Conservation (phyloP, 164 flowering plant species). For the Dillenia suffruticosa region DNA sequence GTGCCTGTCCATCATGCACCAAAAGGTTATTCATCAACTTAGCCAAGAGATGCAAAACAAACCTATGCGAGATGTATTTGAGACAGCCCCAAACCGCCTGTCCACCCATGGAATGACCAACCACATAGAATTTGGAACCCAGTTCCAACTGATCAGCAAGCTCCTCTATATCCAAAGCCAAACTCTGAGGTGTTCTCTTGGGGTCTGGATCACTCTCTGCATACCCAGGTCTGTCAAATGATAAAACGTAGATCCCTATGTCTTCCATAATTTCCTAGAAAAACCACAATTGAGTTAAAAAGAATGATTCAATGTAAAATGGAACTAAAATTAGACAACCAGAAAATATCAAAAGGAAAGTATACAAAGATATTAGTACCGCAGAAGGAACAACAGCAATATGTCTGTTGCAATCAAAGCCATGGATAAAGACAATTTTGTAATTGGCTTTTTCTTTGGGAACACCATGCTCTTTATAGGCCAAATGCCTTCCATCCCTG, state of each 20-base stretch:
- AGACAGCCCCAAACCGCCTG: conserved; percentile 54
- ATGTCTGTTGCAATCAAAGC: conserved; percentile 47
- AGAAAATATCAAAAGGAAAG: neutral
- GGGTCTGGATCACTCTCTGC: conserved; percentile 79
- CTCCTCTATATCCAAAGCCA: conserved; percentile 63
- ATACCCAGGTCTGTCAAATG: conserved; percentile 73
- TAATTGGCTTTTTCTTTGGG: conserved; percentile 49
- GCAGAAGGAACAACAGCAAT: conserved; percentile 16
- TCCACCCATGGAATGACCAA: conserved; percentile 74
- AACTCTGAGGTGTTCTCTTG: conserved; percentile 42
- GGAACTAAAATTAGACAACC: no score
- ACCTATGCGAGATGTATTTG: conserved; percentile 9
- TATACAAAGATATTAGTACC: conserved; percentile 19
- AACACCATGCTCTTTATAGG: conserved; percentile 70
- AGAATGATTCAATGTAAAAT: neutral
- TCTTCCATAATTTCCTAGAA: conserved; percentile 48
- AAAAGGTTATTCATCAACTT: neutral
- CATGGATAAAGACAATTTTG: conserved; percentile 58
- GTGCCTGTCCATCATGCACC: neutral
- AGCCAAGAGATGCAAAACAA: neutral
- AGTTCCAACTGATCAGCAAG: conserved; percentile 62
- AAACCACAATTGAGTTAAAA: neutral
- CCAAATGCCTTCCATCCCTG: conserved; percentile 72
- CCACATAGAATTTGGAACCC: conserved; percentile 56
- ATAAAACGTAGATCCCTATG: conserved; percentile 45